Base-by-base conservation (phyloP, 2,329 filamentous ascomycete genomes). In the Golovinomyces cichoracearum region DNA sequence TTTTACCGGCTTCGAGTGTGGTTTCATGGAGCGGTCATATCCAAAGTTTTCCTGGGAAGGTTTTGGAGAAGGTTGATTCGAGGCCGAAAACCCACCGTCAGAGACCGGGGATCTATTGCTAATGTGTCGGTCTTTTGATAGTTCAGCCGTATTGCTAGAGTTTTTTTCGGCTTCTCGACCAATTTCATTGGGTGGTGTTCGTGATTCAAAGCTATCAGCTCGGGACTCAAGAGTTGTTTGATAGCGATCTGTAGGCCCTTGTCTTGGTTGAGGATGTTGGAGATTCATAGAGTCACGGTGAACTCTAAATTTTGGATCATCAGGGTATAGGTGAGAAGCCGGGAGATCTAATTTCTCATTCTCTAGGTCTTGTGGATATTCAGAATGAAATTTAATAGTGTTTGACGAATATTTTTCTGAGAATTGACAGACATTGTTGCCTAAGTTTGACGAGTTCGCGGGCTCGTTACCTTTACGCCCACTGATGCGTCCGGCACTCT, bases 231-330 rank as follows among this genome's bases (percentile, higher is more conserved):
- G 68, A 1, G 78, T 74, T 23, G 73, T 80, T 56, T 81, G 76
- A 62, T 83, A 83, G 23, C 78, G 76, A 59, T 80, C 74, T 0
- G 78, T 83, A 49, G 81, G 76, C 0, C 81, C 81, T 17, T 73
- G 76, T 25, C 80, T 69, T 7, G 82, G 82, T 60, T 86, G 81
- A 5, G 82, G 82, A 62, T 88, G 82, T 59, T 84, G 76, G 35
- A 88, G 66, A 57, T 84, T 83, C 49, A 86, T 62, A 23, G 80
- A 85, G 63, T 86, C 83, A 55, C 82, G 77, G 61, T 86, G 80
- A 49, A 80, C 80, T 62, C 80, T 78, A 62, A 86, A 86, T 62
- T 86, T 86, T 44, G 81, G 80, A 55, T 85, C 79, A 57, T 74
- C 78, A 1, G 57, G 58, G 17, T 58, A 54, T 5, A 57, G 57